These are phyloP conservation scores for Prosopis cineraria DNA, from an alignment of 306 rosid genomes.

Conservation along the genomic window DNA sequence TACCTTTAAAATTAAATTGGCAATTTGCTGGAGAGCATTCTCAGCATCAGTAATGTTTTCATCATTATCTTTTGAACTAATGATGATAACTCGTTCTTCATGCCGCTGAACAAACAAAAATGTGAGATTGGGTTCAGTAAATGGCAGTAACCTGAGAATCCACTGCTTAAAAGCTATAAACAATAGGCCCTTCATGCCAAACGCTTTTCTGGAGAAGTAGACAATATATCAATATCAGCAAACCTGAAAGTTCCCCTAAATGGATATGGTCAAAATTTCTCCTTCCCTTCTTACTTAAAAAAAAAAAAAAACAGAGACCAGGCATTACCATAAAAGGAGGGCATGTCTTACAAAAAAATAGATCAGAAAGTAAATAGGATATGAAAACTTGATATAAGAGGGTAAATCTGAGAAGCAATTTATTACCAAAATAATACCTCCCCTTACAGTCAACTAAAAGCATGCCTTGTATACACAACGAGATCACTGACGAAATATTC, in stretches of 20 bases:
- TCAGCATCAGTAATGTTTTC: constrained; percentile 75
- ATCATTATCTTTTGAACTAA: constrained; percentile 80
- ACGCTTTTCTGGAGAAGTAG: not conserved
- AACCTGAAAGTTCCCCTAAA: constrained; percentile 25
- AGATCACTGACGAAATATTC: not conserved
- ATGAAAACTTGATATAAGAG: not conserved
- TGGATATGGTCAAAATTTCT: not conserved
- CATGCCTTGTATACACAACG: not conserved
- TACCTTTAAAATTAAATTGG: constrained; percentile 78
- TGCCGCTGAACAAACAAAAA: constrained; percentile 63
- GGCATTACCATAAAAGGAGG: not conserved
- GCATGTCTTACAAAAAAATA: not conserved
- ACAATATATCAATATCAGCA: not conserved
- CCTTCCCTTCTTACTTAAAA: not conserved
- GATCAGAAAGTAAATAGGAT: not conserved
- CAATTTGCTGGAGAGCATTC: constrained; percentile 81
- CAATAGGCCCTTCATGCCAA: constrained; percentile 22
- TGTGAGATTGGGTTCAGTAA: constrained; percentile 30
- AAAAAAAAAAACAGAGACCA: not conserved
- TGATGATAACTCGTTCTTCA: constrained; percentile 93
- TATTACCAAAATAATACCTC: not conserved
- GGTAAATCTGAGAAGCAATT: not conserved
- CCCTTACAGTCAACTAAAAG: not conserved
- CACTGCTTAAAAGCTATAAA: not conserved
- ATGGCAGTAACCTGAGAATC: not conserved